These are phyloP conservation scores for Aristolochia fimbriata DNA, from an alignment of 164 flowering plant genomes.

Conservation along the genomic window DNA sequence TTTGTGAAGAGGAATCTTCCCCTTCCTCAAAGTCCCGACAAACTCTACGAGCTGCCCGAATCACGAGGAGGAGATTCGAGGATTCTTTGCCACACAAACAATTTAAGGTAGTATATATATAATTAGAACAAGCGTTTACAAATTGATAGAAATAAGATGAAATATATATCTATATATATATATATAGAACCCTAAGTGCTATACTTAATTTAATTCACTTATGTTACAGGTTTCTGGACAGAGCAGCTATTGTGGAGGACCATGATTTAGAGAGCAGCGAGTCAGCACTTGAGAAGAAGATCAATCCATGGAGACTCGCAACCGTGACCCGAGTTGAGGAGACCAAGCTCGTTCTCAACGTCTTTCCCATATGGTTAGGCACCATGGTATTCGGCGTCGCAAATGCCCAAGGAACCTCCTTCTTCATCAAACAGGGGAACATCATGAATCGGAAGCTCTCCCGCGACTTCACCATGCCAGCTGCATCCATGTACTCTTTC, in stretches of 20 bases:
- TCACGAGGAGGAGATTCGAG: constrained; percentile 27
- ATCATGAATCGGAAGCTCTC: constrained; percentile 33
- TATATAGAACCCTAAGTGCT: too few species aligned
- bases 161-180: too few species aligned
- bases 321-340: constrained; percentile 73
- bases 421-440: constrained; percentile 70
- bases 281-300: constrained; percentile 9
- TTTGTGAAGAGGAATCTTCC: constrained; percentile 56
- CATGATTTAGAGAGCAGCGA: constrained; percentile 10
- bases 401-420: constrained; percentile 58
- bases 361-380: constrained; percentile 66
- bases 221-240: constrained; percentile 65
- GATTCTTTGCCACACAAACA: constrained; percentile 51
- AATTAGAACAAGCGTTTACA: too few species aligned
- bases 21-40: constrained; percentile 34
- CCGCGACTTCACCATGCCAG: constrained; percentile 35
- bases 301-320: constrained; percentile 49
- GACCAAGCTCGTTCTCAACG: constrained; percentile 44
- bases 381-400: constrained; percentile 43
- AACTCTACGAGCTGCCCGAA: constrained; percentile 42
- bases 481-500: constrained; percentile 43
- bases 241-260: constrained; percentile 56
- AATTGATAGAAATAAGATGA: too few species aligned
- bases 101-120: constrained; percentile 79
- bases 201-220: neutral